Percentiles rank a stretch among this genome's conserved stretches.
phyloP scores from a whole-genome alignment of 1,139 yeast genomes.

The Suhomyces panamericanus region DNA sequence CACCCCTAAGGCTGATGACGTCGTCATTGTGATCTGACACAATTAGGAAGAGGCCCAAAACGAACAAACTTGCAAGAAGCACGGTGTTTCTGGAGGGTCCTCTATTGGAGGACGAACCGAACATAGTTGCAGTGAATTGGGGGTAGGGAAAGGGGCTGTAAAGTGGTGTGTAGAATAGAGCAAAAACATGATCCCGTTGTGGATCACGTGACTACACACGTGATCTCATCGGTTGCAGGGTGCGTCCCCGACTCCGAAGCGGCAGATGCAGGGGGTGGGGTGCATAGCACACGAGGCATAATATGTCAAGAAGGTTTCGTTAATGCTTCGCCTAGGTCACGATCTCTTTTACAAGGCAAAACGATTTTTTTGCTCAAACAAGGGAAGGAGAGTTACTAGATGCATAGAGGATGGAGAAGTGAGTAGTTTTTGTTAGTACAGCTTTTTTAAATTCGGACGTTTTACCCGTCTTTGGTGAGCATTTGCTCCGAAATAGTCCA shows the following conservation, averaged over 20 bases:
- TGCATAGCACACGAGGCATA: not conserved
- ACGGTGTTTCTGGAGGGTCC: conserved; percentile 17
- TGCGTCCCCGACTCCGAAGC: not conserved
- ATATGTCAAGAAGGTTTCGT: not conserved
- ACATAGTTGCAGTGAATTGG: not conserved
- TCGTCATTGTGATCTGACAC: conserved; percentile 8
- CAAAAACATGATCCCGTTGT: conserved; percentile 4
- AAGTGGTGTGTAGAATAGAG: not conserved
- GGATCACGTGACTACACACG: not conserved
- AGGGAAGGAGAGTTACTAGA: too few species aligned
- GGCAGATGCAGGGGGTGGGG: not conserved
- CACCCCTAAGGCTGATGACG: conserved; percentile 27
- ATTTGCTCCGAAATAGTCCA: not conserved
- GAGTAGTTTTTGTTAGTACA: not conserved
- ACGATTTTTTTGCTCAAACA: not conserved
- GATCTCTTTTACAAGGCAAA: conserved; percentile 5
- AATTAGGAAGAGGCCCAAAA: conserved; percentile 12
- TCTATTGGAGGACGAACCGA: conserved; percentile 5
- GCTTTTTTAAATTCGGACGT: not conserved
- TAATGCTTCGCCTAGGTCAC: conserved; percentile 9
- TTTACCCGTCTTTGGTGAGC: not conserved
- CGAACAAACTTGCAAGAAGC: conserved; percentile 12
- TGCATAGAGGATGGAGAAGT: not conserved
- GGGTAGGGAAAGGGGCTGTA: not conserved
- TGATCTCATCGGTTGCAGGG: not conserved